Conservation (phyloP, 139 green algal genomes). For the Microglena sp. region DNA sequence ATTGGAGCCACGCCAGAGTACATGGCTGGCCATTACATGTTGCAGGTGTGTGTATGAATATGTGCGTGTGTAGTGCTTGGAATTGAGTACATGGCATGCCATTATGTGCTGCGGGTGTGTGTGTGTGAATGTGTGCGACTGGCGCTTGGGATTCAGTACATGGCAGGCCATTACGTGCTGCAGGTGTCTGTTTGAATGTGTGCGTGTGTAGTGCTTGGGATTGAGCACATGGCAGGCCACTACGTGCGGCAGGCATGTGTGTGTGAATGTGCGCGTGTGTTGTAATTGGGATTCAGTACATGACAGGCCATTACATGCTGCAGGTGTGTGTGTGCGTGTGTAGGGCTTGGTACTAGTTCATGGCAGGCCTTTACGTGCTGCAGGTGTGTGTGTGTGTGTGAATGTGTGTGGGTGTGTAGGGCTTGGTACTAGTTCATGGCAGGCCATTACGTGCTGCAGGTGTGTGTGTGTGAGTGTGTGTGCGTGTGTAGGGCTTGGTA, state of each 20-base stretch:
- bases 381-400: neutral
- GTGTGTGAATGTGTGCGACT: neutral
- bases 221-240: too few species aligned
- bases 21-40: constrained; percentile 99
- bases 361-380: neutral
- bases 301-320: constrained; percentile 99
- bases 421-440: constrained; percentile 88
- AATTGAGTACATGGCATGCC: neutral
- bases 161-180: constrained; percentile 99
- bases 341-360: neutral
- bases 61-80: neutral
- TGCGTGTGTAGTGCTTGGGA: too few species aligned
- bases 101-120: neutral
- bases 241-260: too few species aligned
- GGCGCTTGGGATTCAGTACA: constrained; percentile 75
- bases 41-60: constrained; percentile 74
- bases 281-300: too few species aligned
- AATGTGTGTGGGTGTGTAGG: too few species aligned
- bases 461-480: neutral
- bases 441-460: constrained; percentile 97
- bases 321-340: too few species aligned
- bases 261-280: too few species aligned
- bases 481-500: too few species aligned
- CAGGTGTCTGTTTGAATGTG: constrained; percentile 21
- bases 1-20: constrained; percentile 99